Evolutionary conservation across 140 eudicot species (phyloP).

Genomic region (Oenanthe javanica): DNA sequence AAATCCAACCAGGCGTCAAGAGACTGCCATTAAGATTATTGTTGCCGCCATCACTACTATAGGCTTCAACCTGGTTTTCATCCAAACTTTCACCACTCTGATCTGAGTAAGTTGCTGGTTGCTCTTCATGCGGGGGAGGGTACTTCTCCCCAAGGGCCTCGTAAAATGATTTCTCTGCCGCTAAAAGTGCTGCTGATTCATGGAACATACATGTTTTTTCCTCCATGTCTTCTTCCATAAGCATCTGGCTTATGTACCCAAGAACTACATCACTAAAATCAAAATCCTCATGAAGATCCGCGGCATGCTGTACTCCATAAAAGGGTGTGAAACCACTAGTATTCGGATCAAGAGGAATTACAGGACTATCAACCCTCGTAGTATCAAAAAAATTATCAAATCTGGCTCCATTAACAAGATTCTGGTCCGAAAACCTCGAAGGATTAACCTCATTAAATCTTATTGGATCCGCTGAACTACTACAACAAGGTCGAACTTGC

Average conservation of each 20-base stretch:
- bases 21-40: slow-evolving; percentile 15
- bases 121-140: slow-evolving; percentile 25
- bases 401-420: slow-evolving; percentile 26
- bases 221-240: slow-evolving; percentile 86
- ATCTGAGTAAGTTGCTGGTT: slow-evolving; percentile 16
- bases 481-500: slow-evolving; percentile 29
- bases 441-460: slow-evolving; percentile 21
- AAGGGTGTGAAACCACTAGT: slow-evolving; percentile 17
- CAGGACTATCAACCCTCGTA: slow-evolving; percentile 9
- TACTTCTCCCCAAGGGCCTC: slow-evolving; percentile 56
- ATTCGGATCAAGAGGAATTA: slow-evolving; percentile 18
- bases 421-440: slow-evolving; percentile 30
- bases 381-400: slow-evolving; percentile 18
- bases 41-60: slow-evolving; percentile 7
- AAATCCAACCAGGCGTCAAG: slow-evolving; percentile 24
- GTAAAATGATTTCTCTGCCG: slow-evolving; percentile 72
- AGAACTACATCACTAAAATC: slow-evolving; percentile 75
- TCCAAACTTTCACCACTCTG: slow-evolving; percentile 20
- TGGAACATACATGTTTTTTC: slow-evolving; percentile 66
- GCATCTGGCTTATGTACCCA: slow-evolving; percentile 69
- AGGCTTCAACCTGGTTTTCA: slow-evolving; percentile 21
- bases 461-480: slow-evolving; percentile 21
- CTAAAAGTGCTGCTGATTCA: slow-evolving; percentile 77
- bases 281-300: slow-evolving; percentile 48
- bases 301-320: slow-evolving; percentile 21